phyloP scores from a whole-genome alignment of 768 basidiomycete species.

The Suillus weaverae region DNA sequence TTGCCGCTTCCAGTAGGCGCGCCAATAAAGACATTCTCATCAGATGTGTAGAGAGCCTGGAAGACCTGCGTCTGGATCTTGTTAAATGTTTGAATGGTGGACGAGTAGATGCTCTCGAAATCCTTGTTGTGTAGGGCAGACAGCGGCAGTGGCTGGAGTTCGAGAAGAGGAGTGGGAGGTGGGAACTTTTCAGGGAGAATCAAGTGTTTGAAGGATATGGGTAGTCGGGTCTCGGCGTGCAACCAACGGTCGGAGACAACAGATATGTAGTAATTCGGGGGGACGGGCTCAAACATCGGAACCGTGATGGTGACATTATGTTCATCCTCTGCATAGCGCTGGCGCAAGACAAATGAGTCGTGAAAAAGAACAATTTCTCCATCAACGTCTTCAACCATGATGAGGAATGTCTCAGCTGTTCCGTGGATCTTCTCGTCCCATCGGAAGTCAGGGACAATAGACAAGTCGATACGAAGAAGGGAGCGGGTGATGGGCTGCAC shows the following conservation, averaged over 20 bases:
- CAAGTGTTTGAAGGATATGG: slow-evolving; percentile 96
- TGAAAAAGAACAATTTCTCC: slow-evolving; percentile 96
- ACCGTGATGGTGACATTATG: slow-evolving; percentile 94
- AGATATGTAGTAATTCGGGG: slow-evolving; percentile 97
- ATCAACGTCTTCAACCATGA: slow-evolving; percentile 95
- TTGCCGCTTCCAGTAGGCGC: slow-evolving; percentile 97
- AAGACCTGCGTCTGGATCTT: slow-evolving; percentile 99
- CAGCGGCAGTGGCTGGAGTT: slow-evolving; percentile 87
- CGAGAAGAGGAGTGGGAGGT: slow-evolving; percentile 85
- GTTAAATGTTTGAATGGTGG: slow-evolving; percentile 85
- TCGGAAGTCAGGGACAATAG: slow-evolving; percentile 95
- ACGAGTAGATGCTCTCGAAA: slow-evolving; percentile 84
- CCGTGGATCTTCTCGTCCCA: slow-evolving; percentile 98
- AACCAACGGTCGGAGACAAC: slow-evolving; percentile 95
- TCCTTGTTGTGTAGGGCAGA: slow-evolving; percentile 92
- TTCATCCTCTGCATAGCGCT: slow-evolving; percentile 90
- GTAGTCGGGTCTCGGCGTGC: slow-evolving; percentile 90
- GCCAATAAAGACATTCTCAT: slow-evolving; percentile 96
- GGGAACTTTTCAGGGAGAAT: slow-evolving; percentile 98
- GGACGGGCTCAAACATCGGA: slow-evolving; percentile 95
- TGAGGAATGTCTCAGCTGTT: slow-evolving; percentile 84
- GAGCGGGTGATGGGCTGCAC: slow-evolving; percentile 96
- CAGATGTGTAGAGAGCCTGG: slow-evolving; percentile 94
- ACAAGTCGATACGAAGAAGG: slow-evolving; percentile 87
- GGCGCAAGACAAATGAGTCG: slow-evolving; percentile 88